Base-by-base conservation (phyloP, 805 yeast genomes). In the Tetrapisispora nanseiensis region DNA sequence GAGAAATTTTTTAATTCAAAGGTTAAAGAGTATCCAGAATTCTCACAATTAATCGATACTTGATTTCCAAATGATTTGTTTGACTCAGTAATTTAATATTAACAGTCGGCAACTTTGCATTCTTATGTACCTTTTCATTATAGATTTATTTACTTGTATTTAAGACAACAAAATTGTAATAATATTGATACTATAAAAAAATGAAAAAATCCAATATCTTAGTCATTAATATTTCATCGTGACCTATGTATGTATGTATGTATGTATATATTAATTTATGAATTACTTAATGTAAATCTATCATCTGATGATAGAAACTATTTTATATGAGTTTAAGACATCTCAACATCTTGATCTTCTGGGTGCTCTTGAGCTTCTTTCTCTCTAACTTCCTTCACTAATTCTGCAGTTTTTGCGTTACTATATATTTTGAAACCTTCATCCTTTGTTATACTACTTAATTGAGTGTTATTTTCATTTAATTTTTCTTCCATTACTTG, bases 401-500 rank as follows among this genome's bases (percentile, higher is more conserved):
- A 82, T 44, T 74, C 82, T 31, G 84, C 85, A 53, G 95, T 85
- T 62, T 82, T 82, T 34, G 76, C 84, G 54, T 87, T 95, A 33
- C 72, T 70, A 65, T 92, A 92, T 43, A 90, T 80, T 62, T 80
- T 75, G 67, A 87, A 92, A 0, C 97, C 97, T 30, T 72, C 75
- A 21, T 79, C 89, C 52, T 75, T 75, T 15, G 99, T 92, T 35
- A 92, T 95, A 52, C 89, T 75, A 40, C 98, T 94, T 54, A 92
- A 74, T 69, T 94, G 98, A 28, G 95, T 95, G 63, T 92, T 92
- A 52, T 82, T 84, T 43, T 94, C 82, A 65, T 92, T 97, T 56
- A 92, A 71, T 68, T 90, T 92, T 67, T 92, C 99, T 70, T 92
- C 99, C 99, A 92, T 92, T 36, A 92, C 99, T 67, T 92, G 98